Evolutionary conservation across 1,284 basidiomycete genomes (phyloP), one percentile per base, ranked within the genome.

Genomic region (Peniophora sp.): DNA sequence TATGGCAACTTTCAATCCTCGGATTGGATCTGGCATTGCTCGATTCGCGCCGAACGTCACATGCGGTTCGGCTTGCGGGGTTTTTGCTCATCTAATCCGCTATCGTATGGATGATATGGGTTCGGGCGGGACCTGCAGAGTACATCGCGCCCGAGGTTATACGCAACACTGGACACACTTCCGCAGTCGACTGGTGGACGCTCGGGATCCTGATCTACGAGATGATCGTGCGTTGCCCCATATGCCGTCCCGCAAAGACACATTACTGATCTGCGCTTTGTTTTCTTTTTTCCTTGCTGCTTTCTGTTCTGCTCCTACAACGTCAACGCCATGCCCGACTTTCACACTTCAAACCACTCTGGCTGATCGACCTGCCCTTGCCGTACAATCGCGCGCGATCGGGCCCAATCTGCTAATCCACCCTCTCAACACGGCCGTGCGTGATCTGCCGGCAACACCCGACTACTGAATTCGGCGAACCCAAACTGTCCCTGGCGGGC

Each of bases 101-200:
- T 48, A 46, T 54, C 53, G 49, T 32, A 50, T 36, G 27, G 39
- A 39, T 38, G 48, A 56, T 50, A 22, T 10, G 22, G 9, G 44
- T 9, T 20, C 19, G 38, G n/a, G 14, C 44, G 44, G 16, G 16
- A 41, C 23, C 55, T 58, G 50, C 66, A 93, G 95, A 98, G 72
- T 98, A 99, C 77, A 98, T 98, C 64, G 95, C 96, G 41, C 96
- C 96, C 55, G 96, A 98, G 73, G 97, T 99, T 53, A 99, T 99
- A 66, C 92, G 93, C 63, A 95, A 94, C 45, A 85, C 92, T 65
- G 97, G 97, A 14, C 97, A 99, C 70, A 97, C 96, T 35, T 93
- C 92, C 55, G 94, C 97, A 8, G 97, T 99, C 49, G 97, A 99
- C 70, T 99, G 96, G 96, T 98, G 93, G 97, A 99, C 96, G 32